Evolutionary conservation across 2,329 filamentous ascomycete genomes (phyloP).

Genomic region (Biscogniauxia mediterranea): DNA sequence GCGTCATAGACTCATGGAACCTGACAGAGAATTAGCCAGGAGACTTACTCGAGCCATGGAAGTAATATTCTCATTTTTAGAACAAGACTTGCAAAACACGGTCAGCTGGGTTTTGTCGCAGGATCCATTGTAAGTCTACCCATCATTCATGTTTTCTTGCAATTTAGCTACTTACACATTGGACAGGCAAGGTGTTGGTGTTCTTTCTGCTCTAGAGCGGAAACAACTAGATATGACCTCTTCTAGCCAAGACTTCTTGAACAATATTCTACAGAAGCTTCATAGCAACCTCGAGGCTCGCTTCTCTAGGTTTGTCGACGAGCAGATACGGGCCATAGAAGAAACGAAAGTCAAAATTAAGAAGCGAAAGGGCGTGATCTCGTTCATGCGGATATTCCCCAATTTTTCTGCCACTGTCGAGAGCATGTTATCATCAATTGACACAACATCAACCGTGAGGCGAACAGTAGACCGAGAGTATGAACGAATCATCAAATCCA

Average conservation of each 20-base stretch:
- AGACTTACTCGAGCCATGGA: constrained; percentile 86
- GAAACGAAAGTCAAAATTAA: constrained; percentile 99
- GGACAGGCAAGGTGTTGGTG: constrained; percentile 79
- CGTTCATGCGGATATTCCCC: constrained; percentile 92
- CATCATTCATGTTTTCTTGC: background rate
- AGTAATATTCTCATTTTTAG: constrained; percentile 79
- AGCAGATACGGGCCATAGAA: constrained; percentile 92
- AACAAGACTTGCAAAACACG: constrained; percentile 72
- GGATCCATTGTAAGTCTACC: constrained; percentile 73
- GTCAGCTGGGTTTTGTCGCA: constrained; percentile 79
- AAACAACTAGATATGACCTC: constrained; percentile 78
- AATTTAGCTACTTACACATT: constrained; percentile 19
- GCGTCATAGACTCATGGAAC: constrained; percentile 77
- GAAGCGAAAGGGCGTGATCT: constrained; percentile 95
- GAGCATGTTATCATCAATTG: constrained; percentile 68
- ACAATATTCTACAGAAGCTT: constrained; percentile 74
- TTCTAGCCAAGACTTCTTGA: constrained; percentile 89
- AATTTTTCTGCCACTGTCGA: constrained; percentile 80
- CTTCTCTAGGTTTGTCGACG: constrained; percentile 88
- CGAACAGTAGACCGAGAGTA: constrained; percentile 84
- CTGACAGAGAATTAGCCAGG: constrained; percentile 81
- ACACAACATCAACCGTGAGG: constrained; percentile 62
- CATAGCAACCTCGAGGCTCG: constrained; percentile 71
- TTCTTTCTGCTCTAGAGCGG: constrained; percentile 77
- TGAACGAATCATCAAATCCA: constrained; percentile 82